Percentiles rank a stretch among this genome's conserved stretches.
phyloP scores from a whole-genome alignment of 768 basidiomycete species.

The Agrocybe praecox region DNA sequence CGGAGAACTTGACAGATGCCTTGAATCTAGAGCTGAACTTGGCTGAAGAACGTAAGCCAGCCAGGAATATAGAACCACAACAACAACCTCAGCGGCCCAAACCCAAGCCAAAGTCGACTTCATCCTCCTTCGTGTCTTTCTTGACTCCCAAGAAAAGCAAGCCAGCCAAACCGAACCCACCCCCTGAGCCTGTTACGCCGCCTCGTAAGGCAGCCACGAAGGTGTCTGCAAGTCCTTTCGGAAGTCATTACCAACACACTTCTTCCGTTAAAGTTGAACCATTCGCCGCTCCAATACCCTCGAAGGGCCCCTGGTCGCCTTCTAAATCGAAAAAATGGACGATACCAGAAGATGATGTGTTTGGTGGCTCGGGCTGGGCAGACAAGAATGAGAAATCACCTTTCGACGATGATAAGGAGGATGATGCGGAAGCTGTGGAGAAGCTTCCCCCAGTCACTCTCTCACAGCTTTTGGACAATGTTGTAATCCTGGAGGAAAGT shows the following conservation, averaged over 20 bases:
- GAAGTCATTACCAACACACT: slow-evolving; percentile 82
- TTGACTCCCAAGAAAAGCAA: slow-evolving; percentile 77
- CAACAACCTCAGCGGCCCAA: slow-evolving; percentile 39
- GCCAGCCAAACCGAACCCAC: slow-evolving; percentile 31
- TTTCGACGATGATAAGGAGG: not conserved
- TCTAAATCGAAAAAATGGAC: slow-evolving; percentile 52
- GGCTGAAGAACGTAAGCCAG: slow-evolving; percentile 42
- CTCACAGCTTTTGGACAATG: slow-evolving; percentile 87
- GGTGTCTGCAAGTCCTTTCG: slow-evolving; percentile 76
- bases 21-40: slow-evolving; percentile 74
- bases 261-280: slow-evolving; percentile 71
- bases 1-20: slow-evolving; percentile 91
- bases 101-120: slow-evolving; percentile 54
- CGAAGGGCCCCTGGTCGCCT: slow-evolving; percentile 68
- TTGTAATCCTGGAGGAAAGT: slow-evolving; percentile 92
- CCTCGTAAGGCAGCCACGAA: slow-evolving; percentile 41
- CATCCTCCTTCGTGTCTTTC: slow-evolving; percentile 73
- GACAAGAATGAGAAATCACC: slow-evolving; percentile 26
- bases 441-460: slow-evolving; percentile 59
- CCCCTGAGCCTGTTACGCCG: slow-evolving; percentile 48
- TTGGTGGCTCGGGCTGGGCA: slow-evolving; percentile 52
- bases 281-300: slow-evolving; percentile 60
- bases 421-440: slow-evolving; percentile 33
- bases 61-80: slow-evolving; percentile 20
- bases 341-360: slow-evolving; percentile 73